Percentiles rank a stretch among this genome's conserved stretches.
These are phyloP conservation scores for Leptomonas pyrrhocoris DNA, from an alignment of 208 protist genomes.

Conservation along the genomic window DNA sequence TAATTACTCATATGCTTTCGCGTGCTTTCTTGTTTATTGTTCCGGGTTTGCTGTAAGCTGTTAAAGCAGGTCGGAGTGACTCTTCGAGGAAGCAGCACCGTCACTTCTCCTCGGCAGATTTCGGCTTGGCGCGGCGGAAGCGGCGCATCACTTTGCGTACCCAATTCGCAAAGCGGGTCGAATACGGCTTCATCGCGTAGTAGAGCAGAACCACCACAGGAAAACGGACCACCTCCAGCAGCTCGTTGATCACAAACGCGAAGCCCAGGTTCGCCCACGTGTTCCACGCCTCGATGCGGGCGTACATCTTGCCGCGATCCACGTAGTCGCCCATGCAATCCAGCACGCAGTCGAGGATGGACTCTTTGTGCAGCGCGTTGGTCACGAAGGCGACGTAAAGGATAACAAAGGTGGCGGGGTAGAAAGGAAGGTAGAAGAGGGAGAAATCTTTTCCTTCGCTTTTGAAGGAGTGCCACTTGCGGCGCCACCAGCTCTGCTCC, in stretches of 20 bases:
- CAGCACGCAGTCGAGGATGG: constrained; percentile 52
- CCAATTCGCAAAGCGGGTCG: constrained; percentile 22
- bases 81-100: background rate
- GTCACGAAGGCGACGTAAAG: constrained; percentile 55
- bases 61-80: no score
- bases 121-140: constrained; percentile 8
- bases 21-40: background rate
- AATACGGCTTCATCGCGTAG: constrained; percentile 26
- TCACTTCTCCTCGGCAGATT: background rate
- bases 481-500: constrained; percentile 4
- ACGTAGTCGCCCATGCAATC: constrained; percentile 45
- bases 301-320: constrained; percentile 47
- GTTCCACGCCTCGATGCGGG: constrained; percentile 53
- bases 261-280: constrained; percentile 60
- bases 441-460: constrained; percentile 36
- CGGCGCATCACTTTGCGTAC: background rate
- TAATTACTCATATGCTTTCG: no score
- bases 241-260: constrained; percentile 64
- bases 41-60: background rate
- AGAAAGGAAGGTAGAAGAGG: constrained; percentile 33
- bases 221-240: constrained; percentile 53
- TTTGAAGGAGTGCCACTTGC: constrained; percentile 28
- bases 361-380: constrained; percentile 46
- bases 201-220: constrained; percentile 57
- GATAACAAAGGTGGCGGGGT: constrained; percentile 29